phyloP scores from a whole-genome alignment of 2,329 filamentous ascomycete species.

The Penicillium sp. region DNA sequence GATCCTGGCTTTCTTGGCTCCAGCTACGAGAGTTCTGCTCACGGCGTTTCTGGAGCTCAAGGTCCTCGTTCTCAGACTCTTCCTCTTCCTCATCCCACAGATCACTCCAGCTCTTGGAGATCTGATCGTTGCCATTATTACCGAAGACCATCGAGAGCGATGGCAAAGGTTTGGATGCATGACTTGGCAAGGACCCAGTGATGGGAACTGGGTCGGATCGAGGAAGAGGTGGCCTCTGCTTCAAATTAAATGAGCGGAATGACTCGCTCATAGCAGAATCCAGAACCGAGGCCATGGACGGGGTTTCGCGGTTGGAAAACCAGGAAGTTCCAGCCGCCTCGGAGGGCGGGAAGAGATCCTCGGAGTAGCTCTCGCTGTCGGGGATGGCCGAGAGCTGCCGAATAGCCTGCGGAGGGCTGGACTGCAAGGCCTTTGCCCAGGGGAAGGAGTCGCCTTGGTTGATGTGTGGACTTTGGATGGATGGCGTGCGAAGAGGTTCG shows the following conservation, averaged over 20 bases:
- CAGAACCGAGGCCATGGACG: slow-evolving; percentile 75
- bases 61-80: slow-evolving; percentile 57
- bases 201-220: slow-evolving; percentile 64
- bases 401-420: slow-evolving; percentile 61
- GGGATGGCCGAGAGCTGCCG: slow-evolving; percentile 84
- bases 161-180: slow-evolving; percentile 54
- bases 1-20: slow-evolving; percentile 66
- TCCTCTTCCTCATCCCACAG: slow-evolving; percentile 94
- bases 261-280: slow-evolving; percentile 78
- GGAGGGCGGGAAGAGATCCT: slow-evolving; percentile 79
- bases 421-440: slow-evolving; percentile 86
- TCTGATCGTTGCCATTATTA: slow-evolving; percentile 61
- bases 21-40: slow-evolving; percentile 67
- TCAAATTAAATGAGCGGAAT: slow-evolving; percentile 63
- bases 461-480: slow-evolving; percentile 78
- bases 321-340: slow-evolving; percentile 61
- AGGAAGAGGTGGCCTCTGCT: slow-evolving; percentile 44
- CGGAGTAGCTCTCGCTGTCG: slow-evolving; percentile 68
- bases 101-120: slow-evolving; percentile 99
- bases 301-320: slow-evolving; percentile 72
- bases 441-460: slow-evolving; percentile 77
- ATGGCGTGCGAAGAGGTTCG: slow-evolving; percentile 91
- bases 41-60: slow-evolving; percentile 53
- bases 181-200: slow-evolving; percentile 66
- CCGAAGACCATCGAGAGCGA: slow-evolving; percentile 77